A percentile compares a stretch with the other conserved stretches of the same genome.
Conservation (phyloP, 768 basidiomycete species). For the Podaxis sp. region DNA sequence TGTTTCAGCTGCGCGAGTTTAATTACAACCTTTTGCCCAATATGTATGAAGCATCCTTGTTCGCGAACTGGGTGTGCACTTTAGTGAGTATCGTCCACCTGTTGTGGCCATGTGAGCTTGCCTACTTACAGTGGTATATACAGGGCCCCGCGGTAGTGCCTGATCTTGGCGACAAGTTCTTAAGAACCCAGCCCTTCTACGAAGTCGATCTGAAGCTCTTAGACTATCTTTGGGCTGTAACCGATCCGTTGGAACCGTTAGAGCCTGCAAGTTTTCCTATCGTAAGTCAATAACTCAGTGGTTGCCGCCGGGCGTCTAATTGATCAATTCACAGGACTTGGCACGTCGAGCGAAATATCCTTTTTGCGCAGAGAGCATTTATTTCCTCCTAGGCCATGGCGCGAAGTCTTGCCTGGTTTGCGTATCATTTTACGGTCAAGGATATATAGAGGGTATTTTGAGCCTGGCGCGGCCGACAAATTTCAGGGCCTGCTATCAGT, state of each 20-base stretch:
- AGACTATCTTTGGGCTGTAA: neutral
- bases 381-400: neutral
- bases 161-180: neutral
- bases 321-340: neutral
- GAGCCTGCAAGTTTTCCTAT: neutral
- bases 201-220: neutral
- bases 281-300: neutral
- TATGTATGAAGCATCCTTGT: neutral
- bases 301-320: neutral
- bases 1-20: neutral
- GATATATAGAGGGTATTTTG: neutral
- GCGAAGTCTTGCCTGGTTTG: neutral
- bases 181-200: neutral
- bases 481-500: neutral
- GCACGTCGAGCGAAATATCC: neutral
- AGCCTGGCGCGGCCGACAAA: neutral
- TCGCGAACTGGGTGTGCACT: neutral
- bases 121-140: neutral
- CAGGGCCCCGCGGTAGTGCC: neutral
- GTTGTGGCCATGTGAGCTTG: neutral
- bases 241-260: neutral
- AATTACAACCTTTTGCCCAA: neutral
- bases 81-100: neutral
- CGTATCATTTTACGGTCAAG: neutral
- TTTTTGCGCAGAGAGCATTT: neutral